These are phyloP conservation scores for Euphorbia celastroides DNA, from an alignment of 441 rosid genomes.

Conservation along the genomic window DNA sequence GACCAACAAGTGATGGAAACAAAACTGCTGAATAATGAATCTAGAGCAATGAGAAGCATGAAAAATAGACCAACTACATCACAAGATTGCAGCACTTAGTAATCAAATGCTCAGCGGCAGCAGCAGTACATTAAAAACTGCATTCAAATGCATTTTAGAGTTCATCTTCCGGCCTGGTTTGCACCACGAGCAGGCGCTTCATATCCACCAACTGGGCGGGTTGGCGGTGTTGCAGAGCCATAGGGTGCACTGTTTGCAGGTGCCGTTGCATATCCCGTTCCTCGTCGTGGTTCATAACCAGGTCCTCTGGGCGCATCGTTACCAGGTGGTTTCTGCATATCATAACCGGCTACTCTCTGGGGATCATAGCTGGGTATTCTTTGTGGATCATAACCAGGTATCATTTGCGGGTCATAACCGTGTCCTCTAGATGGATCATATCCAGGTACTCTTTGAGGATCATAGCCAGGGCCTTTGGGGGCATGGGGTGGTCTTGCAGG, in stretches of 20 bases:
- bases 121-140: not conserved
- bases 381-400: conserved; percentile 30
- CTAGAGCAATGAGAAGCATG: not conserved
- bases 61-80: not conserved
- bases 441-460: conserved; percentile 31
- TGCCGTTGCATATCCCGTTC: conserved; percentile 27
- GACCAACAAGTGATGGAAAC: not conserved
- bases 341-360: conserved; percentile 36
- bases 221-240: conserved; percentile 55
- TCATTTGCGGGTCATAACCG: conserved; percentile 27
- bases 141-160: not conserved
- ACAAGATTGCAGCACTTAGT: not conserved
- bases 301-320: conserved; percentile 38
- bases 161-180: conserved; percentile 54
- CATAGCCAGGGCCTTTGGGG: conserved; percentile 42
- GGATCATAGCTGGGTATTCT: conserved; percentile 36
- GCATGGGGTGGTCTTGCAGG: conserved; percentile 43
- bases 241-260: conserved; percentile 37
- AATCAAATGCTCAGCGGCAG: not conserved
- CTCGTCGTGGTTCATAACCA: conserved; percentile 31
- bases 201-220: conserved; percentile 33
- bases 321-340: conserved; percentile 32
- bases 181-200: conserved; percentile 44
- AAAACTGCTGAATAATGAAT: not conserved
- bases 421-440: conserved; percentile 30